Evolutionary conservation across 805 yeast genomes (phyloP), one percentile per base, ranked within the genome.

Genomic region (Ogataea haglerorum): DNA sequence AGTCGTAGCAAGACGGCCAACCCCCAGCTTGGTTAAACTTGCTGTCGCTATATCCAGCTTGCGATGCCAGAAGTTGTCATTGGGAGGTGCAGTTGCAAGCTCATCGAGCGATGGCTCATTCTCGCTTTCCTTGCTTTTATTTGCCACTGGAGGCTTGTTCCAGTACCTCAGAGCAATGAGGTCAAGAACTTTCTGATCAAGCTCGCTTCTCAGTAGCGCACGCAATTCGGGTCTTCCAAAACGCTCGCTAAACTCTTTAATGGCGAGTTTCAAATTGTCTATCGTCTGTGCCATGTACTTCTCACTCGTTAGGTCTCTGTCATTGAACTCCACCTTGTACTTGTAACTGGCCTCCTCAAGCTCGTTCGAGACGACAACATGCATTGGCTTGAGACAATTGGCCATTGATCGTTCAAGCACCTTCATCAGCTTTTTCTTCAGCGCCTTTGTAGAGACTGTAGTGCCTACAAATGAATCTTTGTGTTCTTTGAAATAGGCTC

Each of bases 311-410:
- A 93, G 70, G 25, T 84, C 86, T 39, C 97, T 77, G 63, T 93
- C 99, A 58, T 93, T 93, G 64, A 89, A 93, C 62, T 93, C 97
- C 17, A 93, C 99, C 61, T 93, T 93, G 68, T 88, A 93, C 58
- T 83, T 80, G 60, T 93, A 93, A 1, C 93, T 69, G 0, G 97
- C 79, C 54, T 95, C 99, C 60, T 95, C 99, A 31, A 90, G 73
- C 61, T 93, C 99, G 56, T 80, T 90, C 46, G 85, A 86, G 37
- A 93, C 91, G 6, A 90, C 73, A 33, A 75, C 71, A 38, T 88
- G 87, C 10, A 97, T 89, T 17, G 99, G 98, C 48, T 80, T 82
- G 41, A 93, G 70, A 1, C 95, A 85, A 37, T 75, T 74, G 1
- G 96, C 86, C 97, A 93, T 91, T 5, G 96, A 85, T 46, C 75